phyloP scores from a whole-genome alignment of 2,329 filamentous ascomycete genomes.

The Coniochaeta pulveracea region DNA sequence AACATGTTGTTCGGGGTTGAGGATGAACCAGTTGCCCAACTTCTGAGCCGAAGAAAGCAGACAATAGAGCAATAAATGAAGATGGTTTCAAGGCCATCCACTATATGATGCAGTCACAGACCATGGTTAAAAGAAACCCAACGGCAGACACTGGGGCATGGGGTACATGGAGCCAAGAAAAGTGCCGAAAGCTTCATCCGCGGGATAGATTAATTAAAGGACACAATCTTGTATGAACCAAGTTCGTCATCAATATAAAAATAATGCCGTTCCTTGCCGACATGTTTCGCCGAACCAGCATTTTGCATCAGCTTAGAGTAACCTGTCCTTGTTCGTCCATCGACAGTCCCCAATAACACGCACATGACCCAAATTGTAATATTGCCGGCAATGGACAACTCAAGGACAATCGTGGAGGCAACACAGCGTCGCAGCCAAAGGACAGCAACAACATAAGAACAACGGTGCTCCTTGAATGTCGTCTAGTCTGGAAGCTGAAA shows the following conservation, averaged over 20 bases:
- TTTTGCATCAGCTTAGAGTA: background rate
- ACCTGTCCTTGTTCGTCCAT: background rate
- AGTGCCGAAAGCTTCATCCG: constrained; percentile 4
- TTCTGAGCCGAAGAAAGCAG: no score
- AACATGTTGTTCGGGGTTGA: no score
- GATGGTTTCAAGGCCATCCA: no score
- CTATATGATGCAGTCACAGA: no score
- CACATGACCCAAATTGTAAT: background rate
- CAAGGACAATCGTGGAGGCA: background rate
- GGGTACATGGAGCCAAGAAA: constrained; percentile 5
- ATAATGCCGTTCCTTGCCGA: background rate
- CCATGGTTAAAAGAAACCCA: no score
- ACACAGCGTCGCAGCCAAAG: background rate
- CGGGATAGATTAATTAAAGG: background rate
- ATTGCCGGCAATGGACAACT: background rate
- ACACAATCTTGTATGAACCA: background rate
- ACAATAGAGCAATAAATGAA: no score
- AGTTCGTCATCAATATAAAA: background rate
- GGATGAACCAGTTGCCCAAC: no score
- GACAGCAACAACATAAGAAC: background rate
- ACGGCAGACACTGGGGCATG: no score
- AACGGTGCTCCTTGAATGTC: background rate
- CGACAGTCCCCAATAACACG: background rate
- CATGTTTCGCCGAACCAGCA: background rate
- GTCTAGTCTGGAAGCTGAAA: background rate